Evolutionary conservation across 805 yeast genomes (phyloP).

Genomic region (Torulaspora franciscae): DNA sequence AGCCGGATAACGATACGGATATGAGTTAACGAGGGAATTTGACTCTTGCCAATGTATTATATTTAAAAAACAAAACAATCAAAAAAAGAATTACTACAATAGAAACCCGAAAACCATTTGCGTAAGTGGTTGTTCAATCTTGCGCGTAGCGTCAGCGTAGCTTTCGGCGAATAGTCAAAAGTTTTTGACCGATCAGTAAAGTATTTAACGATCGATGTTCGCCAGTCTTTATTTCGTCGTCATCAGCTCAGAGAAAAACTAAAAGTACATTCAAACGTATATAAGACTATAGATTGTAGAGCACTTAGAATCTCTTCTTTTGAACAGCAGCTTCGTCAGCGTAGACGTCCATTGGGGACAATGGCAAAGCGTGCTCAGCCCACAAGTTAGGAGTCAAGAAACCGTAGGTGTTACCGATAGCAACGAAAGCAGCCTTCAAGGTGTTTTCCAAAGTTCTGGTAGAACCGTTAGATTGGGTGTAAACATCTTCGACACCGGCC

Average conservation of each 20-base stretch:
- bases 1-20: slow-evolving; percentile 26
- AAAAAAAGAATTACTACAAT: slow-evolving; percentile 2
- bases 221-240: too few species aligned
- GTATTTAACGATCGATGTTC: not conserved
- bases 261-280: slow-evolving; percentile 2
- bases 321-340: slow-evolving; percentile 73
- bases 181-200: slow-evolving; percentile 4
- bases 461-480: slow-evolving; percentile 97
- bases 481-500: slow-evolving; percentile 99
- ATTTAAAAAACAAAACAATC: slow-evolving; percentile 17
- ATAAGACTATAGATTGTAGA: slow-evolving; percentile 1
- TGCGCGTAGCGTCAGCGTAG: not conserved
- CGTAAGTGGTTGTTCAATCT: slow-evolving; percentile 24
- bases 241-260: not conserved
- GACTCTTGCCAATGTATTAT: slow-evolving; percentile 4
- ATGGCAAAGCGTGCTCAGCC: slow-evolving; percentile 76
- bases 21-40: slow-evolving; percentile 20
- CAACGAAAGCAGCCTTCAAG: slow-evolving; percentile 98
- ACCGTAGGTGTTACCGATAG: slow-evolving; percentile 99
- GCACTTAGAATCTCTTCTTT: slow-evolving; percentile 69
- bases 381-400: slow-evolving; percentile 99
- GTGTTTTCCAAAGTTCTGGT: slow-evolving; percentile 99
- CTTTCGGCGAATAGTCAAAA: not conserved
- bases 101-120: slow-evolving; percentile 21
- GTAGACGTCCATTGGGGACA: slow-evolving; percentile 93